Percentiles rank a stretch among this genome's conserved stretches.
Conservation (phyloP, 1,284 basidiomycete genomes). For the Ustilago lituana region DNA sequence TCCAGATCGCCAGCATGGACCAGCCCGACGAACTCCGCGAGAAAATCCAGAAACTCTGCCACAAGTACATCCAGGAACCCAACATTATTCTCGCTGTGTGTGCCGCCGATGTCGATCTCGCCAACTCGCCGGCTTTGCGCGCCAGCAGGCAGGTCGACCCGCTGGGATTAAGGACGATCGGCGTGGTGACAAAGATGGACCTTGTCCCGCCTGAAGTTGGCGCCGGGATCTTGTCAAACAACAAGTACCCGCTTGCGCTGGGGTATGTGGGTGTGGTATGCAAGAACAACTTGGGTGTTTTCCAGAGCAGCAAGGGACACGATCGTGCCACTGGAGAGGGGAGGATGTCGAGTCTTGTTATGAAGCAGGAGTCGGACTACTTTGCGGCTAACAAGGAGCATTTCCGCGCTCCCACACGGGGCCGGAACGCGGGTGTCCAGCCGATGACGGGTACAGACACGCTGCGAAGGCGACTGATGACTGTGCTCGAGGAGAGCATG, state of each 20-base stretch:
- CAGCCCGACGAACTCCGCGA: slow-evolving; percentile 94
- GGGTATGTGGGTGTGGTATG: slow-evolving; percentile 98
- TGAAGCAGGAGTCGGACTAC: slow-evolving; percentile 80
- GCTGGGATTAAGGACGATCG: slow-evolving; percentile 91
- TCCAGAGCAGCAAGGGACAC: slow-evolving; percentile 51
- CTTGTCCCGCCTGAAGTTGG: slow-evolving; percentile 87
- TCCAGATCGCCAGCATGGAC: slow-evolving; percentile 93
- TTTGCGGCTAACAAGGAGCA: slow-evolving; percentile 79
- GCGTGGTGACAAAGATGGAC: slow-evolving; percentile 99
- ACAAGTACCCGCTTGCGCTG: slow-evolving; percentile 94
- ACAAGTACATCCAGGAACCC: slow-evolving; percentile 95
- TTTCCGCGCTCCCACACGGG: slow-evolving; percentile 72
- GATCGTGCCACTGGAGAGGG: slow-evolving; percentile 48
- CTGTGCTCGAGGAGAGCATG: slow-evolving; percentile 97
- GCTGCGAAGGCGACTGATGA: slow-evolving; percentile 87
- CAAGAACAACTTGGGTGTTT: slow-evolving; percentile 55
- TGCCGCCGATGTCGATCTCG: slow-evolving; percentile 96
- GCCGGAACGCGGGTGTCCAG: slow-evolving; percentile 69
- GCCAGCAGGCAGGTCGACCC: slow-evolving; percentile 95
- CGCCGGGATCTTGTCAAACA: slow-evolving; percentile 82
- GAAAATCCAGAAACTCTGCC: slow-evolving; percentile 87
- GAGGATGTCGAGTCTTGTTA: slow-evolving; percentile 71
- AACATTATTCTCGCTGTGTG: slow-evolving; percentile 98
- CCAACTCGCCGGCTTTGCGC: slow-evolving; percentile 93
- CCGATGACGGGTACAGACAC: slow-evolving; percentile 86